Evolutionary conservation across 768 basidiomycete genomes (phyloP), one percentile per base, ranked within the genome.

Genomic region (Naganishia vaughanmartiniae): DNA sequence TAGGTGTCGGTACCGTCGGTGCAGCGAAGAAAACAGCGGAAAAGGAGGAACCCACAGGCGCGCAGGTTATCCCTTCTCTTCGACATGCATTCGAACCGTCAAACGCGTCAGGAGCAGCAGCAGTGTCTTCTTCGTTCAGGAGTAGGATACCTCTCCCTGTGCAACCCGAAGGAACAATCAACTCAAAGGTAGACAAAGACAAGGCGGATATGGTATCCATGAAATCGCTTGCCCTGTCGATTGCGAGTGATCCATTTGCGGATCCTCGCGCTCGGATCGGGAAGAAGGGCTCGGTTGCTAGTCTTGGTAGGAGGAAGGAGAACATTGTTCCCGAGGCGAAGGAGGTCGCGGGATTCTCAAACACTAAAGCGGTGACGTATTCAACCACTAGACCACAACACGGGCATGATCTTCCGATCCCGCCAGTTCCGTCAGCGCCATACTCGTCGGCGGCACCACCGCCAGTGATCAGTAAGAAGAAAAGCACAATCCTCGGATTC

Each of bases 381-480:
- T 7, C 10, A 26, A 51, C 4, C 48, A n/a, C n/a, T n/a, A n/a
- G 6, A 51, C 15, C 45, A 46, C 34, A 46, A 17, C 45, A 3
- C 45, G 7, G 17, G 6, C 48, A 51, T 51, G 48, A n/a, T n/a
- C 48, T 51, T 26, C 48, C 48, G 48, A 1, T 51, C 6, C 54
- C 54, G 28, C 54, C 33, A n/a, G 12, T 33, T 14, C 28, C 33
- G 21, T 15, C 30, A 55, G 54, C 34, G 42, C 21, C 36, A 42
- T 34, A 5, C 42, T 24, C 24, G 60, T 4, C n/a, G 17, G 14
- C 60, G 60, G 1, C 19, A 10, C 34, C 36, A 30, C 10, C 46
- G 4, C 30, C 10, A 12, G 36, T 58, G 17, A 45, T 63, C 39
- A 45, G 39, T 5, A 63, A 63, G 60, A 63, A 63, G 39, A 63